These are phyloP conservation scores for Tylopilus sp. DNA, from an alignment of 768 basidiomycete species.

Conservation along the genomic window DNA sequence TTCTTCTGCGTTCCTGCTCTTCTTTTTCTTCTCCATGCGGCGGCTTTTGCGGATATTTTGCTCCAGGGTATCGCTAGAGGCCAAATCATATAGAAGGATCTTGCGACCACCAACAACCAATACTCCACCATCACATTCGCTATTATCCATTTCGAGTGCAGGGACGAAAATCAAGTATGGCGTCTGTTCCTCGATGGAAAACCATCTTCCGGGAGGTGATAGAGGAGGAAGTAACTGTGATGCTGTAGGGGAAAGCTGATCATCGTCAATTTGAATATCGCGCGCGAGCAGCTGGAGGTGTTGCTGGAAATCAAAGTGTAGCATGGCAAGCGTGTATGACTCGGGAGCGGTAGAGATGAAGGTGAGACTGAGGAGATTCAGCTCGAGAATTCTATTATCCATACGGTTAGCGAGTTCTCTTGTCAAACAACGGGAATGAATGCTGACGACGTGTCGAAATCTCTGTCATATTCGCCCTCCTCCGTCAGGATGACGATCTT, in stretches of 20 bases:
- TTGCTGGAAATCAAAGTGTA: constrained; percentile 61
- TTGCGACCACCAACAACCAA: constrained; percentile 67
- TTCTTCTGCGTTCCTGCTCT: constrained; percentile 41
- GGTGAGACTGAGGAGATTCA: constrained; percentile 63
- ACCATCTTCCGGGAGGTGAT: constrained; percentile 45
- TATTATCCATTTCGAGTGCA: constrained; percentile 19
- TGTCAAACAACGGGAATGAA: neutral
- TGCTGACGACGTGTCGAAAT: constrained; percentile 65
- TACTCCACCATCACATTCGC: constrained; percentile 57
- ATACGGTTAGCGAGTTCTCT: constrained; percentile 3
- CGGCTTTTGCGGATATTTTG: constrained; percentile 56
- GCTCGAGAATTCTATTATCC: constrained; percentile 51
- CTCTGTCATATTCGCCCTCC: constrained; percentile 49
- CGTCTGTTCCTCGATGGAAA: constrained; percentile 37
- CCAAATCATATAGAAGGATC: constrained; percentile 59
- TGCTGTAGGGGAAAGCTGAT: constrained; percentile 47
- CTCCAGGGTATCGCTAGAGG: constrained; percentile 43
- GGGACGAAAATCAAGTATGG: constrained; percentile 41
- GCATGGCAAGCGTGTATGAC: constrained; percentile 56
- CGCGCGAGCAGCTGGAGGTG: constrained; percentile 63
- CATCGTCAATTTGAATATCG: constrained; percentile 46
- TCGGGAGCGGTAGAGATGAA: constrained; percentile 48
- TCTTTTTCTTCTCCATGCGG: constrained; percentile 49
- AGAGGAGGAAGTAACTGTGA: constrained; percentile 50
- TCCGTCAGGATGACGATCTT: constrained; percentile 55